Evolutionary conservation across 768 basidiomycete genomes (phyloP).

Genomic region (Neoboletus subvelutipes): DNA sequence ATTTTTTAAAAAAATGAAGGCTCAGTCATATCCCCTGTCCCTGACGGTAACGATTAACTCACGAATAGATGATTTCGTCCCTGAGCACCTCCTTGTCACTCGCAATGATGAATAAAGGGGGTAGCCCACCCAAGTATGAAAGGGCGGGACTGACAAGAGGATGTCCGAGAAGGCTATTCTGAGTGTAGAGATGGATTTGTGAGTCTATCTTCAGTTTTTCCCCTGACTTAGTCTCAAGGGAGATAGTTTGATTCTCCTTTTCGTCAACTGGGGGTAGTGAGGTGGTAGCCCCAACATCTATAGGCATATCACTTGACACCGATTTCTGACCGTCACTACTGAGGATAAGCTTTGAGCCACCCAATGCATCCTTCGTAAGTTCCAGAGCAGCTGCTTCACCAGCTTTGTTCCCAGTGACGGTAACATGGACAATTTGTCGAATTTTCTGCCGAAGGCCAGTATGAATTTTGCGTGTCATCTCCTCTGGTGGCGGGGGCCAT

Average conservation of each 20-base stretch:
- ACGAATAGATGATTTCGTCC: slow-evolving; percentile 91
- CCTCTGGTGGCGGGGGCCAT: slow-evolving; percentile 76
- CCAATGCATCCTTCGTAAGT: slow-evolving; percentile 5
- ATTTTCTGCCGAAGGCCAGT: slow-evolving; percentile 59
- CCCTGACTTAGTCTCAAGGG: slow-evolving; percentile 46
- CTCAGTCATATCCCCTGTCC: background rate
- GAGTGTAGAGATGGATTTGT: slow-evolving; percentile 86
- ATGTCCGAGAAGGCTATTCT: slow-evolving; percentile 72
- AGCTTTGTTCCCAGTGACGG: slow-evolving; percentile 20
- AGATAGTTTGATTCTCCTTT: slow-evolving; percentile 44
- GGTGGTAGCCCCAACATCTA: slow-evolving; percentile 51
- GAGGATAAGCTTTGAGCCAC: slow-evolving; percentile 9
- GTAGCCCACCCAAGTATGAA: slow-evolving; percentile 86
- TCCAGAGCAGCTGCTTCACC: slow-evolving; percentile 1
- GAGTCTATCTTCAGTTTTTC: slow-evolving; percentile 53
- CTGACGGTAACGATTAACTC: slow-evolving; percentile 26
- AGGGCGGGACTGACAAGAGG: slow-evolving; percentile 82
- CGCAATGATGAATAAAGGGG: slow-evolving; percentile 80
- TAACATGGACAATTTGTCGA: slow-evolving; percentile 49
- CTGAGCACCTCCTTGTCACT: slow-evolving; percentile 90
- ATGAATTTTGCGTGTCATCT: slow-evolving; percentile 56
- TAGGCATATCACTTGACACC: slow-evolving; percentile 33
- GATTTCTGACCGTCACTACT: slow-evolving; percentile 6
- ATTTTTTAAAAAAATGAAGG: background rate
- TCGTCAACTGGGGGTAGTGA: slow-evolving; percentile 41